These are phyloP conservation scores for Groenewaldozyma auringiensis DNA, from an alignment of 1,139 yeast genomes.

Conservation along the genomic window DNA sequence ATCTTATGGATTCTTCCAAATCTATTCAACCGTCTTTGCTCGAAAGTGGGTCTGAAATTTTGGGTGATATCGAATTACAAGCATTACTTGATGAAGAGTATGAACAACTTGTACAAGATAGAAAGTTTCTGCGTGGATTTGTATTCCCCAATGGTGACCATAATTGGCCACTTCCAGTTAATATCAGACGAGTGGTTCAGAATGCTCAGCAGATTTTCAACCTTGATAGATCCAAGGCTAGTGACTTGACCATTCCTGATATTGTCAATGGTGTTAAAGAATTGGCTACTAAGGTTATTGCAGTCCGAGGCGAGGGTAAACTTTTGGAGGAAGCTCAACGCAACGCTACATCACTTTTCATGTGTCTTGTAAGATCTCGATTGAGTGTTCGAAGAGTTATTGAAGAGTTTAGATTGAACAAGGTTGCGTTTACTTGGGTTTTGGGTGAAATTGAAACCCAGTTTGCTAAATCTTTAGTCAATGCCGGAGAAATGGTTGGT, in stretches of 20 bases:
- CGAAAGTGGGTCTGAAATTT: constrained; percentile 84
- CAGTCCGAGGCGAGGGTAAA: constrained; percentile 74
- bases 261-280: constrained; percentile 66
- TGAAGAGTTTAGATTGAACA: constrained; percentile 81
- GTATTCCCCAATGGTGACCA: constrained; percentile 91
- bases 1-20: constrained; percentile 61
- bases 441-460: constrained; percentile 89
- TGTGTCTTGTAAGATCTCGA: constrained; percentile 86
- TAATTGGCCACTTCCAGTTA: constrained; percentile 97
- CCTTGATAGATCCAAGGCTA: constrained; percentile 81
- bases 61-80: constrained; percentile 85
- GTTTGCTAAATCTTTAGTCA: constrained; percentile 86
- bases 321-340: constrained; percentile 80
- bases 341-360: constrained; percentile 86
- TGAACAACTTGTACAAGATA: constrained; percentile 65
- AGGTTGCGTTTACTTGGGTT: constrained; percentile 91
- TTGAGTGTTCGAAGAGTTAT: constrained; percentile 84
- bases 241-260: constrained; percentile 80
- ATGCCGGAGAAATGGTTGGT: constrained; percentile 99
- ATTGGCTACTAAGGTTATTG: constrained; percentile 59
- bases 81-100: constrained; percentile 76
- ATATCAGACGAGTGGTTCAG: constrained; percentile 91
- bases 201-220: constrained; percentile 97
- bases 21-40: constrained; percentile 63
- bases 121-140: constrained; percentile 66